A percentile compares a stretch with the other conserved stretches of the same genome.
These are phyloP conservation scores for Saccharomycopsis schoenii DNA, from an alignment of 805 yeast species.

Conservation along the genomic window DNA sequence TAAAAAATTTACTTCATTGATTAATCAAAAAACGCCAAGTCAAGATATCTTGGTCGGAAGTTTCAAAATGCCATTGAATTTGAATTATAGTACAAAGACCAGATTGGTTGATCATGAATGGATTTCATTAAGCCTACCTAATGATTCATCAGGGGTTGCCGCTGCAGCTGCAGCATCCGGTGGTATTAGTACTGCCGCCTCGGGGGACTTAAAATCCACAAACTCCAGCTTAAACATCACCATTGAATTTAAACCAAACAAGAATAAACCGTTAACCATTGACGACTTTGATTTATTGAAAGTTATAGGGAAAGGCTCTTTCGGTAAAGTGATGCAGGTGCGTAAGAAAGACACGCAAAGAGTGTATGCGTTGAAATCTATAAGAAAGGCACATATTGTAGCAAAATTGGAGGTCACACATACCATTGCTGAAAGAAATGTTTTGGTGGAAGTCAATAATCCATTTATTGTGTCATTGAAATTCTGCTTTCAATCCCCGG, in stretches of 20 bases:
- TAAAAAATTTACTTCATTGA: constrained; percentile 25
- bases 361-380: constrained; percentile 87
- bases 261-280: constrained; percentile 61
- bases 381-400: constrained; percentile 89
- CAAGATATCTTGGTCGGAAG: constrained; percentile 75
- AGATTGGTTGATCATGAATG: constrained; percentile 63
- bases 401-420: constrained; percentile 92
- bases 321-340: constrained; percentile 98
- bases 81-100: constrained; percentile 38
- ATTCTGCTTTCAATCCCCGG: constrained; percentile 95
- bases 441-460: constrained; percentile 81
- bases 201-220: not conserved
- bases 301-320: constrained; percentile 96
- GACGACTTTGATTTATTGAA: constrained; percentile 89
- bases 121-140: constrained; percentile 25
- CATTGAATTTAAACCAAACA: constrained; percentile 60
- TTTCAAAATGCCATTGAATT: constrained; percentile 48
- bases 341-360: constrained; percentile 91
- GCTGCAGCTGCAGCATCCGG: not conserved
- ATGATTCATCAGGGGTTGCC: not conserved
- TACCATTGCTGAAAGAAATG: constrained; percentile 93
- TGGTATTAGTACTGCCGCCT: not conserved
- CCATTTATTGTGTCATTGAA: constrained; percentile 96
- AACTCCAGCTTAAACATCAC: constrained; percentile 50
- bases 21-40: constrained; percentile 24